These are phyloP conservation scores for Aspergillus cejpii DNA, from an alignment of 2,329 filamentous ascomycete genomes.

Conservation along the genomic window DNA sequence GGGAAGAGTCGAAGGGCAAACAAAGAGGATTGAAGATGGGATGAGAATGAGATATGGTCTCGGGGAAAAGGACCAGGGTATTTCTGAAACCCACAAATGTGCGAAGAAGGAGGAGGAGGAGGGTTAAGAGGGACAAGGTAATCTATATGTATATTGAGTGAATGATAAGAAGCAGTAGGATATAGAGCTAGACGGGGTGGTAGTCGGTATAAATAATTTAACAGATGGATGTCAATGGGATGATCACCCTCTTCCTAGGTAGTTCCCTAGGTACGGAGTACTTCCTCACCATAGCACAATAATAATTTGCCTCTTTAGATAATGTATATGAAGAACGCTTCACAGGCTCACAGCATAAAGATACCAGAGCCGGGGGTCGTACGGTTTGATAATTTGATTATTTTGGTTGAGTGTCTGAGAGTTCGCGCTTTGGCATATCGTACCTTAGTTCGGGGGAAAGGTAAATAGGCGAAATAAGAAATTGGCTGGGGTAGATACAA, in stretches of 20 bases:
- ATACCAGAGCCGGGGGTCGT: too few relatives aligned
- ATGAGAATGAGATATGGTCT: too few relatives aligned
- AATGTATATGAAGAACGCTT: background rate
- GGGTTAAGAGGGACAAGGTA: too few relatives aligned
- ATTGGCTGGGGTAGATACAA: background rate
- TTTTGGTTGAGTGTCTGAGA: background rate
- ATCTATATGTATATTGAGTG: too few relatives aligned
- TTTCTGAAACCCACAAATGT: too few relatives aligned
- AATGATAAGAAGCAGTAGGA: background rate
- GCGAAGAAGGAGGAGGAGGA: too few relatives aligned
- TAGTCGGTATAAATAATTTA: background rate
- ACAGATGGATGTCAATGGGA: conserved; percentile 1
- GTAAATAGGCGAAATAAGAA: background rate
- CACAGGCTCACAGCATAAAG: too few relatives aligned
- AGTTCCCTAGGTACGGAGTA: too few relatives aligned
- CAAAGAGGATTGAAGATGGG: background rate
- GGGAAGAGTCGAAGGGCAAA: background rate
- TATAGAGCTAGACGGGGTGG: background rate
- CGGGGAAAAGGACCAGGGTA: too few relatives aligned
- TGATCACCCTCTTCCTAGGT: background rate
- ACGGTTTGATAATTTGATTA: background rate
- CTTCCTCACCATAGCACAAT: background rate
- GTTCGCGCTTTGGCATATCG: background rate
- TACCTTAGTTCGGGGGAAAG: background rate
- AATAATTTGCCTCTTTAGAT: background rate